Base-by-base conservation (phyloP, 2,329 filamentous ascomycete species). In the Nannizzia gypsea region DNA sequence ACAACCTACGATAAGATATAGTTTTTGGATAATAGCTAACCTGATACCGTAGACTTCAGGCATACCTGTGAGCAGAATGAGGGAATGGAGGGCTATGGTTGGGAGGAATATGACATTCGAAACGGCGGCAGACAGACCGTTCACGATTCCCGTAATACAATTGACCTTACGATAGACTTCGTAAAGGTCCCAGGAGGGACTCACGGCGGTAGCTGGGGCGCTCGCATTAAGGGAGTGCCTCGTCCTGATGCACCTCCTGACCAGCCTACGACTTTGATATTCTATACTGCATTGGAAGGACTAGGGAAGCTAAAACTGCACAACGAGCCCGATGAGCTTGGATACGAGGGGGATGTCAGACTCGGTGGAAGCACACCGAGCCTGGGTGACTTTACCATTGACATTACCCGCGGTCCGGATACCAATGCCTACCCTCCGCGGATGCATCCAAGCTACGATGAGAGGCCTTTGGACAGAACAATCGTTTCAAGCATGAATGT, bases 41-140 rank as follows among this genome's bases (percentile, higher is more conserved):
- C 4, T 8, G 2, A 26, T 42, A 8, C 6, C n/a, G 8, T 70
- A 93, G 89, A 86, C 67, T 87, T 96, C 67, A 85, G 93, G 64
- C 90, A 96, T 72, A 96, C 93, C 0, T 99, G 93, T 75, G 93
- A 97, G 73, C 93, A 99, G 72, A 83, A 93, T 72, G 90, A 95
- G 71, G 88, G 88, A 65, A 95, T 99, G 81, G 87, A 84, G 55
- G 92, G 92, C 60, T 99, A 99, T 72, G 93, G 93, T 63, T 99
- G 93, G 93, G 91, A 97, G 68, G 89, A 95, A 71, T 99, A 95
- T 72, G 93, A 99, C 74, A 86, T 90, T 22, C 82, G 93, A 61
- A 87, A 81, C 60, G 93, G 93, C 63, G 93, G 93, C 60, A 80
- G 88, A 22, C 90, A 99, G 74, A 88, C 88, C 0, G 92, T 99